These are phyloP conservation scores for Penicillium sp. DNA, from an alignment of 2,329 filamentous ascomycete genomes.

Conservation along the genomic window DNA sequence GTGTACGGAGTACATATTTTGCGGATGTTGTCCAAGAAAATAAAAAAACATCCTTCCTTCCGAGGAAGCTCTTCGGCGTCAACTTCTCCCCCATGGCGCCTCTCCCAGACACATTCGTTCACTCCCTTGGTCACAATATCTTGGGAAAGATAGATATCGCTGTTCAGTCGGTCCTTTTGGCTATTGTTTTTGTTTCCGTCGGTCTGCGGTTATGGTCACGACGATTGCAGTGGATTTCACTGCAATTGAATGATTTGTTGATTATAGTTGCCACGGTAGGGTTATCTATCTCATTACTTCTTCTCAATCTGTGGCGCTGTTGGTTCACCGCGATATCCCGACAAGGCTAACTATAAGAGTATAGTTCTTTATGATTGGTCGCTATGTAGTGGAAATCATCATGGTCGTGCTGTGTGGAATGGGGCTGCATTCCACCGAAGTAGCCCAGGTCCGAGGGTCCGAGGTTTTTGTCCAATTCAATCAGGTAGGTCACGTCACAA, in stretches of 20 bases:
- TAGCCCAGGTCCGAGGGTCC: constrained; percentile 9
- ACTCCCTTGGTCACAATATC: constrained; percentile 22
- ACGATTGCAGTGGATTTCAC: constrained; percentile 9
- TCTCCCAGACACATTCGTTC: constrained; percentile 9
- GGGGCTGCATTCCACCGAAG: constrained; percentile 20
- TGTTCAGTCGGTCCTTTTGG: constrained; percentile 20
- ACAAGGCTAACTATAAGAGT: not conserved
- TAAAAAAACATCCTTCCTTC: not conserved
- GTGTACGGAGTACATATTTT: not conserved
- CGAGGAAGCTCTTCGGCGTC: not conserved
- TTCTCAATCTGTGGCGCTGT: not conserved
- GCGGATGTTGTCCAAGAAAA: not conserved
- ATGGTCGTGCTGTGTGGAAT: constrained; percentile 20
- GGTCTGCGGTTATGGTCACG: constrained; percentile 22
- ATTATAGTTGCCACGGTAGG: constrained; percentile 19
- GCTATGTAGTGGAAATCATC: constrained; percentile 22
- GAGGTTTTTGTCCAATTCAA: constrained; percentile 13
- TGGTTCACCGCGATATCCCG: not conserved
- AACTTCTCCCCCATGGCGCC: constrained; percentile 12
- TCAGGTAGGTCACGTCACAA: constrained; percentile 12
- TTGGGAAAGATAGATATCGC: constrained; percentile 22
- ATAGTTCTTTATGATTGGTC: constrained; percentile 19
- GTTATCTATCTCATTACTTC: not conserved
- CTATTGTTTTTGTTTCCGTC: constrained; percentile 11
- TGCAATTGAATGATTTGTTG: constrained; percentile 21